Base-by-base conservation (phyloP, 805 yeast species). In the Candida pseudoglaebosa region DNA sequence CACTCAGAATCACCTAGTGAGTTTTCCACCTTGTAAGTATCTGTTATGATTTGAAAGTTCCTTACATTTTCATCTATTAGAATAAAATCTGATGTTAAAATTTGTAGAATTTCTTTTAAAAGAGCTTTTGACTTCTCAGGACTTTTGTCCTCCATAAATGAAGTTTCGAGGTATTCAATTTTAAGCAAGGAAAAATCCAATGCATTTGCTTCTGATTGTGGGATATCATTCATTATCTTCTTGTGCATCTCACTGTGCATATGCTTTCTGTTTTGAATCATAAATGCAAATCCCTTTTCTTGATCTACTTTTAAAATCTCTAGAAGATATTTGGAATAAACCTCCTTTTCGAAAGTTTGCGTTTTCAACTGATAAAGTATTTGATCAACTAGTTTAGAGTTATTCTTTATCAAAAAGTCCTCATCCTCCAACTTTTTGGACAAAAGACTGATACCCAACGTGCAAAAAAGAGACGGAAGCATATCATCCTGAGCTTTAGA, bases 131-230 rank as follows among this genome's bases (percentile, higher is more conserved):
- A 24, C 8, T 30, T 21, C 10, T 44, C 46, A 6, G 38, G 39
- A 13, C 32, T 33, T 5, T 43, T 32, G 5, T 39, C 47, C 9
- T 59, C 65, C 14, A 42, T 13, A 33, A 57, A 57, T 0, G 55
- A 35, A 16, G 59, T 50, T 42, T 68, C 72, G 15, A 64, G 44
- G 34, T 58, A 58, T 28, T 68, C 72, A 10, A 65, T 50, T 37
- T 59, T 62, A 9, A 68, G 53, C 1, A 48, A 42, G 0, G 62
- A 42, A 39, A 64, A 58, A 21, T 48, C 57, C 10, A 48, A 28
- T 28, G 53, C 58, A 18, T 53, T 45, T 8, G 41, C 37, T 13
- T 47, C 39, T 2, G 53, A 45, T 17, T 47, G 43, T 4, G 62
- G 42, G 1, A 65, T 38, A 30, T 65, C 65, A 24, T 54, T 46